A percentile compares a stretch with the other conserved stretches of the same genome.
Conservation (phyloP, 192 early-diverging fungal genomes). For the Coemansia sp. region DNA sequence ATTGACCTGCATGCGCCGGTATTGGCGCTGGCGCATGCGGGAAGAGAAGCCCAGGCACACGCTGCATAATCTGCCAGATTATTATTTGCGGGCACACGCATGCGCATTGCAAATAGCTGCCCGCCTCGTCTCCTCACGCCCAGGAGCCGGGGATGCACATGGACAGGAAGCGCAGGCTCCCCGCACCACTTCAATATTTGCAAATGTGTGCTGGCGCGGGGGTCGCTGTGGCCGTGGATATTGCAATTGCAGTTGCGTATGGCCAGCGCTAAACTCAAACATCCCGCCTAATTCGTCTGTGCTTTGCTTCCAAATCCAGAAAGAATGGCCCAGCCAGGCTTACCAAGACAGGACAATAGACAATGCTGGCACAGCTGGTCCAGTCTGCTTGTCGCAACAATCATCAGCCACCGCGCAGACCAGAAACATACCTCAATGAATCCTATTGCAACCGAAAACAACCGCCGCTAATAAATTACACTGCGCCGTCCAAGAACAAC, state of each 20-base stretch:
- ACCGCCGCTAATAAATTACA: background rate
- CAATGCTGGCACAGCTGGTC: background rate
- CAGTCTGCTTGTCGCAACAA: background rate
- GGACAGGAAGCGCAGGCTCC: background rate
- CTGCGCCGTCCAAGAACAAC: background rate
- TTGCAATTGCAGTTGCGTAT: background rate
- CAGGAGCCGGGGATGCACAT: too few species aligned
- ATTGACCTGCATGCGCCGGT: background rate
- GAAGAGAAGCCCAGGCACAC: background rate
- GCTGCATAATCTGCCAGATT: background rate
- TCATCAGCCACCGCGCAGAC: background rate
- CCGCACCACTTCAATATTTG: background rate
- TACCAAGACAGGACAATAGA: background rate
- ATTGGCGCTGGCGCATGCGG: background rate
- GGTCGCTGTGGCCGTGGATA: background rate
- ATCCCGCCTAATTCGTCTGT: background rate
- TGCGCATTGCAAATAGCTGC: background rate
- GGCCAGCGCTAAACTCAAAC: background rate
- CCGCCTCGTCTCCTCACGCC: too few species aligned
- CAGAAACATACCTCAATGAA: conserved; percentile 1
- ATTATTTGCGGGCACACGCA: background rate
- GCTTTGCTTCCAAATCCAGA: background rate
- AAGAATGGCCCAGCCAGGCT: background rate
- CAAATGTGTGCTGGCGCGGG: background rate
- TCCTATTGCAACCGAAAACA: background rate